Base-by-base conservation (phyloP, 371 early-diverging fungal genomes). In the Mortierella sp. region DNA sequence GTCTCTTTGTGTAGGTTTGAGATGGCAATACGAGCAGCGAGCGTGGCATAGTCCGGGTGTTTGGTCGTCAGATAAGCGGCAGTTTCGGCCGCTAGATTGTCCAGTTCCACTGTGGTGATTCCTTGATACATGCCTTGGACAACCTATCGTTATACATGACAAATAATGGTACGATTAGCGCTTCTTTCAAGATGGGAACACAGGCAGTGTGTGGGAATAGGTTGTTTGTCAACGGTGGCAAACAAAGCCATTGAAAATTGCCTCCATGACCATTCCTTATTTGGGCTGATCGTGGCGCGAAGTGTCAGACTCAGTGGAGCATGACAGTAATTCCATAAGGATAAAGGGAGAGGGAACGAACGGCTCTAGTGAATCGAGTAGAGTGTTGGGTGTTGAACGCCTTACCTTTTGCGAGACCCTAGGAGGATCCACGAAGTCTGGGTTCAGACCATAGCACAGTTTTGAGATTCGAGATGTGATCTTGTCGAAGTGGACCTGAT, bases 1-100 rank as follows among this genome's bases (percentile, higher is more conserved):
- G 99, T 99, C 73, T 96, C 95, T 84, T 98, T 98, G 83, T 98
- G 98, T 58, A 99, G 85, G 80, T 98, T 96, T 52, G 96, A 95
- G 26, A 98, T 88, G 52, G 96, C 96, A 72, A 99, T 98, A 54
- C 99, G 93, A 30, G 99, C 97, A 46, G 99, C 99, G n/a, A 99
- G 90, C 16, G 93, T 86, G 18, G 97, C 96, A 83, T 98, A 99
- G 81, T 99, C 98, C 0, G 99, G 98, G 82, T 99, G 99, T 66
- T 91, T 93, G 23, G 99, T 97, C 1, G 98, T 98, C 90, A 97
- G 86, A 71, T 96, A 96, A 0, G 98, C 98, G 6, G 96, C 93
- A 0, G 97, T 98, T 81, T 98, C 98, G 39, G 98, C 96, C 9
- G 98, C 96, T 18, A 98, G 87, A 82, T 96, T 98, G 83, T 98